phyloP scores from a whole-genome alignment of 208 protist genomes.

The Vickermania ingenoplastis region DNA sequence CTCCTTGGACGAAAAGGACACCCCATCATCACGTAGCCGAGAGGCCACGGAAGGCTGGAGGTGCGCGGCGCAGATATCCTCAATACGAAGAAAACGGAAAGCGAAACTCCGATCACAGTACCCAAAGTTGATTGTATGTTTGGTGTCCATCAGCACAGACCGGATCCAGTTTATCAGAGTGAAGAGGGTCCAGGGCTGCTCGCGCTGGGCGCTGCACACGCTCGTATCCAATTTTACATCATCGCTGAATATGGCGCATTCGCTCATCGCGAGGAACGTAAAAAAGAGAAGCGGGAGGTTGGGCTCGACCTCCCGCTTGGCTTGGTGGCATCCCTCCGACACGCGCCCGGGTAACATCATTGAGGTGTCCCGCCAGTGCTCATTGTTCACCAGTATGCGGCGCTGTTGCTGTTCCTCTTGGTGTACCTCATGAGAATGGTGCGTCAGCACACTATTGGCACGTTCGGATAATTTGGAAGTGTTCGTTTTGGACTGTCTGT shows the following conservation, averaged over 20 bases:
- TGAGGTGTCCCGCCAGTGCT: constrained; percentile 2
- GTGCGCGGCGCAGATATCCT: constrained; percentile 29
- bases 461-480: background rate
- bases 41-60: constrained; percentile 14
- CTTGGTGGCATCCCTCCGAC: constrained; percentile 7
- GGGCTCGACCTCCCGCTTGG: constrained; percentile 32
- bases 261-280: constrained; percentile 21
- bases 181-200: constrained; percentile 32
- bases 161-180: constrained; percentile 47
- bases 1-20: constrained; percentile 10
- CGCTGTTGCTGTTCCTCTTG: background rate
- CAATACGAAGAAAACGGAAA: constrained; percentile 20
- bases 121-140: constrained; percentile 31
- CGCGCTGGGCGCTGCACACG: constrained; percentile 1
- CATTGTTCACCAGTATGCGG: constrained; percentile 6
- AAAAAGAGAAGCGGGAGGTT: constrained; percentile 46
- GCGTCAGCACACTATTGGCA: background rate
- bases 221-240: constrained; percentile 8
- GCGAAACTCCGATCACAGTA: constrained; percentile 36
- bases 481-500: constrained; percentile 1
- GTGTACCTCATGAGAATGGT: background rate
- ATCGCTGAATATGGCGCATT: background rate
- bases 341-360: constrained; percentile 14
- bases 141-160: constrained; percentile 25
- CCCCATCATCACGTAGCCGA: constrained; percentile 5